A percentile compares a stretch with the other conserved stretches of the same genome.
These are phyloP conservation scores for Lipomyces mesembrius DNA, from an alignment of 805 yeast species.

Conservation along the genomic window DNA sequence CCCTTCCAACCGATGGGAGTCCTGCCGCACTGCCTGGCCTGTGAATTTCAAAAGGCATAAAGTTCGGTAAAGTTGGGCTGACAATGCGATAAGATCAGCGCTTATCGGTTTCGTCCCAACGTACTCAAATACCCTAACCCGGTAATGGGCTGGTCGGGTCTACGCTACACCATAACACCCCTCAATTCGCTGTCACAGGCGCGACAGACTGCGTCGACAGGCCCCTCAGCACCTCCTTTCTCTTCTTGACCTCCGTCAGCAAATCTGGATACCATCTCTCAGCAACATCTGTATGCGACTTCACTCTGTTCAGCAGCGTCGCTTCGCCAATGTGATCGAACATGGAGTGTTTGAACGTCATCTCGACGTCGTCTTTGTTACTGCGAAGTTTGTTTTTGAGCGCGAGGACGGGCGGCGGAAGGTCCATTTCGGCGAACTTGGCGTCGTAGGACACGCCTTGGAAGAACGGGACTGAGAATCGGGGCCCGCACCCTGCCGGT, in stretches of 20 bases:
- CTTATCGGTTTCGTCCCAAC: too few relatives aligned
- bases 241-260: slow-evolving; percentile 17
- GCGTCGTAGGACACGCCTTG: slow-evolving; percentile 46
- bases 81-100: too few relatives aligned
- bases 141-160: too few relatives aligned
- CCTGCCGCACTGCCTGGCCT: too few relatives aligned
- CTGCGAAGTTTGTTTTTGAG: slow-evolving; percentile 19
- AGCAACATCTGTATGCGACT: slow-evolving; percentile 51
- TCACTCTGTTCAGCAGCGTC: slow-evolving; percentile 50
- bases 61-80: too few relatives aligned
- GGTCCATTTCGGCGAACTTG: slow-evolving; percentile 28
- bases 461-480: slow-evolving; percentile 55
- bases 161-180: too few relatives aligned
- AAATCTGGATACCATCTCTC: slow-evolving; percentile 50
- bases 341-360: slow-evolving; percentile 33
- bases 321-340: slow-evolving; percentile 48
- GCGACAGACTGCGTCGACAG: too few relatives aligned
- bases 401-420: slow-evolving; percentile 23
- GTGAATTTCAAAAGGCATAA: too few relatives aligned
- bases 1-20: too few relatives aligned
- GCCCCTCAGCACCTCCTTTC: slow-evolving; percentile 20
- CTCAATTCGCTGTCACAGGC: too few relatives aligned
- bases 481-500: slow-evolving; percentile 41
- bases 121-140: too few relatives aligned
- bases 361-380: slow-evolving; percentile 27